Evolutionary conservation across 2,329 filamentous ascomycete species (phyloP).

Genomic region (Pyrenophora seminiperda): DNA sequence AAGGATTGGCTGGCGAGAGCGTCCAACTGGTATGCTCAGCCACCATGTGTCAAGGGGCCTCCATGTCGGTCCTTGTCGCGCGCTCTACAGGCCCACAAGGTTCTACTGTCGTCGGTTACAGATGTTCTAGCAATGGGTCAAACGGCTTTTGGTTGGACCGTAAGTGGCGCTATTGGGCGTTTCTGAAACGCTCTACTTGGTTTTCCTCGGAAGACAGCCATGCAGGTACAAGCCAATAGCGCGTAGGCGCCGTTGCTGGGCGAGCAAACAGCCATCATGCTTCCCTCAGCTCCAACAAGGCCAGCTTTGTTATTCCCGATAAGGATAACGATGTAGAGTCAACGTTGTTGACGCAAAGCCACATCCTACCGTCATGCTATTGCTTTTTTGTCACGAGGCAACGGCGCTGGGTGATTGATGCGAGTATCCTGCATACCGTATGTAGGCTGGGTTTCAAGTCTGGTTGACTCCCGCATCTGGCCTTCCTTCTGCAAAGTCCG

Average conservation of each 20-base stretch:
- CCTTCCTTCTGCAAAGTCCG: not conserved
- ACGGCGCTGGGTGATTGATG: too few species aligned
- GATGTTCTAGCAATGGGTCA: slow-evolving; percentile 25
- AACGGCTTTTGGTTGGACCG: slow-evolving; percentile 16
- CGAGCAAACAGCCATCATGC: slow-evolving; percentile 21
- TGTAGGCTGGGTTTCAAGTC: too few species aligned
- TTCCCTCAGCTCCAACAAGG: slow-evolving; percentile 14
- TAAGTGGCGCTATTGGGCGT: slow-evolving; percentile 28
- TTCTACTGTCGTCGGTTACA: slow-evolving; percentile 21
- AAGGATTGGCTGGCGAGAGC: slow-evolving; percentile 19
- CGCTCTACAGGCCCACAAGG: slow-evolving; percentile 31
- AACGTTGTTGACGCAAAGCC: slow-evolving; percentile 1
- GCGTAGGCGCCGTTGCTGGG: slow-evolving; percentile 5
- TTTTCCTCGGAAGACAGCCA: slow-evolving; percentile 24
- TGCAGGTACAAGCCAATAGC: slow-evolving; percentile 34
- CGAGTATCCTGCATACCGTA: too few species aligned
- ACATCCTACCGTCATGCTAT: not conserved
- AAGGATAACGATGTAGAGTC: slow-evolving; percentile 4
- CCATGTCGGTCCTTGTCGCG: slow-evolving; percentile 39
- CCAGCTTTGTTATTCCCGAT: slow-evolving; percentile 5
- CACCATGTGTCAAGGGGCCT: slow-evolving; percentile 27
- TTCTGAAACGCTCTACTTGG: slow-evolving; percentile 40
- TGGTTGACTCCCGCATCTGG: slow-evolving; percentile 9
- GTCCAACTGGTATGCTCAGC: slow-evolving; percentile 32
- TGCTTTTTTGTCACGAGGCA: too few species aligned